Evolutionary conservation across 306 rosid species (phyloP), one percentile per base, ranked within the genome.

Genomic region (Leucaena leucocephala): DNA sequence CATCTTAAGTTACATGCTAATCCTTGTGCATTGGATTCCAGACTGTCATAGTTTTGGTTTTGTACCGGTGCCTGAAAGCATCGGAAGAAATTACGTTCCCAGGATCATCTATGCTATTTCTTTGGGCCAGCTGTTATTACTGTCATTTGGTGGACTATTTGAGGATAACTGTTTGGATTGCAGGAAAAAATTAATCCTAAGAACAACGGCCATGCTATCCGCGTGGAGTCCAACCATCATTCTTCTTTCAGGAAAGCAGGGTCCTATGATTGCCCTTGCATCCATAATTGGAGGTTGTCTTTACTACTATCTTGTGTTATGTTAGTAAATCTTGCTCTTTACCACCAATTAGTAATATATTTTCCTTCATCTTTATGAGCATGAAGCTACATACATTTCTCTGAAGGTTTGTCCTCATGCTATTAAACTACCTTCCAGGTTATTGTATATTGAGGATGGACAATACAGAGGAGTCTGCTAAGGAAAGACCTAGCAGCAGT

Each of bases 191-290:
- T 78, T 95, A 74, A 78, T 75, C 74, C 69, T 71, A 58, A 92
- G 90, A 86, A 74, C 95, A 61, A 81, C 77, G n/a, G 90, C 96
- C 84, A 75, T 86, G 79, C 61, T 92, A 82, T 89, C 96, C 68
- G 85, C 89, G 2, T 92, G 93, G 86, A 92, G 98, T 85, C 84
- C 98, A 57, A 84, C 90, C 55, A 39, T 91, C 84, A 91, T 95
- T 68, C 89, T 95, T 84, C 94, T 95, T 65, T 88, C 92, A 11
- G 98, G 98, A 77, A 92, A 89, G 81, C 98, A 95, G 83, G 98
- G 98, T 70, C 86, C 98, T 76, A 69, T 90, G 82, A 80, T 92
- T 78, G 96, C 94, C 65, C 73, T 91, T 40, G 92, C 89, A 58
- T 89, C 93, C 74, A 10, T 90, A 68, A 71, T 88, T 81, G 98